Percentiles rank a stretch among this genome's conserved stretches.
Conservation (phyloP, 805 yeast genomes). For the Lachancea cidri region DNA sequence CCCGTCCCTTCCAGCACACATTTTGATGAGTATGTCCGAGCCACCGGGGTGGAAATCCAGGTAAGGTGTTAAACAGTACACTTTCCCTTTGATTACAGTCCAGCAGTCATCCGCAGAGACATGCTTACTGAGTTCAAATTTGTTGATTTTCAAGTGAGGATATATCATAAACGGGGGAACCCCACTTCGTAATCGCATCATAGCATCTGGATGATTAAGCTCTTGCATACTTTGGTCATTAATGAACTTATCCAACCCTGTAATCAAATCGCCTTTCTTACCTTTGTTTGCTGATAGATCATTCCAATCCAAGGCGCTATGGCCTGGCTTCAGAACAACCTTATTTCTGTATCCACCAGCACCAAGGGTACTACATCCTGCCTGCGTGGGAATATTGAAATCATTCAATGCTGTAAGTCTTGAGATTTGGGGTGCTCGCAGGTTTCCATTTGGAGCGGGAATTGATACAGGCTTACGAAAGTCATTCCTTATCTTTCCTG, state of each 20-base stretch:
- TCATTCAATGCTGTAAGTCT: background rate
- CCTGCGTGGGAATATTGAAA: slow-evolving; percentile 8
- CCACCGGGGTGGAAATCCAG: slow-evolving; percentile 93
- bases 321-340: slow-evolving; percentile 35
- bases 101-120: slow-evolving; percentile 65
- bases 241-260: slow-evolving; percentile 16
- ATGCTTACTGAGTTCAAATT: slow-evolving; percentile 58
- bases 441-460: background rate
- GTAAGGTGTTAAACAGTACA: slow-evolving; percentile 83
- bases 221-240: slow-evolving; percentile 11
- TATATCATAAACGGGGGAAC: slow-evolving; percentile 18
- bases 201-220: slow-evolving; percentile 16
- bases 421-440: background rate
- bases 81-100: slow-evolving; percentile 76
- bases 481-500: background rate
- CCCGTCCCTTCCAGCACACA: slow-evolving; percentile 78
- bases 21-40: slow-evolving; percentile 59
- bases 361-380: slow-evolving; percentile 19
- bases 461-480: background rate
- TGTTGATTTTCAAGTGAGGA: slow-evolving; percentile 50
- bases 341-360: slow-evolving; percentile 25
- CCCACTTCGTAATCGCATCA: slow-evolving; percentile 15
- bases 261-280: slow-evolving; percentile 15
- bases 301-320: slow-evolving; percentile 32
- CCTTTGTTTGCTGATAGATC: slow-evolving; percentile 16